A percentile compares a stretch with the other conserved stretches of the same genome.
Conservation (phyloP, 805 yeast species). For the Lachancea kluyveri region DNA sequence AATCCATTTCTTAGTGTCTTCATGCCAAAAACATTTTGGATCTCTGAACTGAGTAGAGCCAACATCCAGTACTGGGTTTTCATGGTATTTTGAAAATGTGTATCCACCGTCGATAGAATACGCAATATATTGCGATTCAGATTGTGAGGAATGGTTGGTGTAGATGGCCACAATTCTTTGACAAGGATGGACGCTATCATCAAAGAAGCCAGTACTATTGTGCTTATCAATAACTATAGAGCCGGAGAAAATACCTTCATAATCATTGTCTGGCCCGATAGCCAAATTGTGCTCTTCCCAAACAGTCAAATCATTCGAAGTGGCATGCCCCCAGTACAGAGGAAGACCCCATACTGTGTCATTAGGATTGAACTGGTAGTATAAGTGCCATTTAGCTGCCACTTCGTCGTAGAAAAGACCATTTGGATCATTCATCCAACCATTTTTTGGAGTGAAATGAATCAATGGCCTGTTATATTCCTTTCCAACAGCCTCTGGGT, state of each 20-base stretch:
- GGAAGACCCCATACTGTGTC: slow-evolving; percentile 31
- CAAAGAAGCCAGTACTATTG: slow-evolving; percentile 34
- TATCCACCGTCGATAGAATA: slow-evolving; percentile 34
- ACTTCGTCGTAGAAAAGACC: slow-evolving; percentile 33
- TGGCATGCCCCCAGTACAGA: slow-evolving; percentile 39
- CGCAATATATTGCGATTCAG: slow-evolving; percentile 31
- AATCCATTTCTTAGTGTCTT: slow-evolving; percentile 27
- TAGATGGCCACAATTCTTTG: slow-evolving; percentile 34
- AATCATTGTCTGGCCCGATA: slow-evolving; percentile 22
- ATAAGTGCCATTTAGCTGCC: slow-evolving; percentile 31
- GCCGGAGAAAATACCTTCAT: slow-evolving; percentile 34
- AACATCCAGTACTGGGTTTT: slow-evolving; percentile 31
- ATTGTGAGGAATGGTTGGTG: slow-evolving; percentile 25
- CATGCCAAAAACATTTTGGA: slow-evolving; percentile 34
- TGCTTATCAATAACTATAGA: slow-evolving; percentile 33
- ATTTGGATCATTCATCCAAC: slow-evolving; percentile 41
- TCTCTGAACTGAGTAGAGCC: slow-evolving; percentile 30
- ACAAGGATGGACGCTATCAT: slow-evolving; percentile 21
- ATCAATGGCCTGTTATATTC: slow-evolving; percentile 16
- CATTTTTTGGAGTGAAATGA: slow-evolving; percentile 32
- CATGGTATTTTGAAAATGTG: slow-evolving; percentile 26
- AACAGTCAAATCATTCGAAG: slow-evolving; percentile 29
- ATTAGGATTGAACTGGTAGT: slow-evolving; percentile 36
- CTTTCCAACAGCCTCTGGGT: no score
- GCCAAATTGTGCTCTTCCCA: slow-evolving; percentile 34